These are phyloP conservation scores for Aureobasidium sp. DNA, from an alignment of 2,329 filamentous ascomycete species.

Conservation along the genomic window DNA sequence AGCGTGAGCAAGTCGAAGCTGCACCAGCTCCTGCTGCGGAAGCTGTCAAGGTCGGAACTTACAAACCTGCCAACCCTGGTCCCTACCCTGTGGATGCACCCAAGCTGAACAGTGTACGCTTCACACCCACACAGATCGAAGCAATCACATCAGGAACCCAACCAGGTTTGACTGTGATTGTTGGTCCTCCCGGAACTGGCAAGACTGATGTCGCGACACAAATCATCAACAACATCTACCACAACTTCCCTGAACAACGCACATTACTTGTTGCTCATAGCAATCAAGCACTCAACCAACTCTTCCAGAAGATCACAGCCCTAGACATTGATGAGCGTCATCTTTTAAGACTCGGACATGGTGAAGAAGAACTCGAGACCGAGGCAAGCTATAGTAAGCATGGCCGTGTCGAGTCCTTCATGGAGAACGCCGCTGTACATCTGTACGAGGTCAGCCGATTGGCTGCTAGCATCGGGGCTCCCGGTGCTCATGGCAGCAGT, in stretches of 20 bases:
- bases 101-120: constrained; percentile 73
- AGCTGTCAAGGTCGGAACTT: constrained; percentile 75
- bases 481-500: constrained; percentile 90
- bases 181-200: constrained; percentile 90
- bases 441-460: constrained; percentile 78
- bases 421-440: constrained; percentile 73
- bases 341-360: constrained; percentile 82
- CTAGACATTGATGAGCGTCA: constrained; percentile 94
- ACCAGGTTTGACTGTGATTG: constrained; percentile 84
- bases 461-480: constrained; percentile 73
- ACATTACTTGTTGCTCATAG: constrained; percentile 92
- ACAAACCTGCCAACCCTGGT: constrained; percentile 78
- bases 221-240: constrained; percentile 97
- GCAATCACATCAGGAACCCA: constrained; percentile 91
- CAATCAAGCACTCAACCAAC: constrained; percentile 93
- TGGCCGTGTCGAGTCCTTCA: constrained; percentile 87
- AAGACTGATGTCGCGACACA: constrained; percentile 99
- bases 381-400: constrained; percentile 87
- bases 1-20: constrained; percentile 65
- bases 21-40: constrained; percentile 50
- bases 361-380: constrained; percentile 85
- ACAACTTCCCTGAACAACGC: constrained; percentile 89
- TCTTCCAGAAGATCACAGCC: constrained; percentile 96
- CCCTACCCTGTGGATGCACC: constrained; percentile 81
- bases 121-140: constrained; percentile 84